Conservation (phyloP, 805 yeast species). For the Candida golubevii region DNA sequence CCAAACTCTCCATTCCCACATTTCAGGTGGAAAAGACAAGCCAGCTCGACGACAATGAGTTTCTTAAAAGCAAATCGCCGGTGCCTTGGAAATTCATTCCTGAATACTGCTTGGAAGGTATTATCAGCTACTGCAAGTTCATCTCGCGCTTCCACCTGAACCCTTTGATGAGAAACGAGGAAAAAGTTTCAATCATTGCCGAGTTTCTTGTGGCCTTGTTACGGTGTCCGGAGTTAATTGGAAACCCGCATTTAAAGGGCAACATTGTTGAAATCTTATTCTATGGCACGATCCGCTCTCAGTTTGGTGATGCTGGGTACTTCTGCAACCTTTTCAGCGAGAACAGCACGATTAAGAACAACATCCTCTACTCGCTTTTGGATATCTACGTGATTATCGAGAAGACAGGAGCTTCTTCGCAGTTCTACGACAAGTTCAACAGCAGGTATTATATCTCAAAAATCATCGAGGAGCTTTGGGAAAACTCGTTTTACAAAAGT, state of each 20-base stretch:
- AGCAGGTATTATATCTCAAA: conserved; percentile 81
- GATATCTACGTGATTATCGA: conserved; percentile 93
- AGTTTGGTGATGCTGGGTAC: conserved; percentile 64
- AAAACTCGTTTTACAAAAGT: conserved; percentile 57
- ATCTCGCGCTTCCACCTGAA: conserved; percentile 52
- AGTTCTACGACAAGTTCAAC: conserved; percentile 94
- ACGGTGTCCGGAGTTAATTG: conserved; percentile 79
- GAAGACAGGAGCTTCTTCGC: conserved; percentile 91
- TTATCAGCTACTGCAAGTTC: conserved; percentile 65
- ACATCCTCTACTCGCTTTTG: conserved; percentile 75
- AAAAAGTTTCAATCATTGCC: conserved; percentile 53
- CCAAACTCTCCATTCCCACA: conserved; percentile 48
- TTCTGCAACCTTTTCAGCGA: conserved; percentile 62
- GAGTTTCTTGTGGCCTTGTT: conserved; percentile 71
- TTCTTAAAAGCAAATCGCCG: conserved; percentile 61
- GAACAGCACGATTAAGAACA: conserved; percentile 56
- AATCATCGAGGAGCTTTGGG: conserved; percentile 81
- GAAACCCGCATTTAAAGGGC: conserved; percentile 91
- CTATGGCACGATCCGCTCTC: conserved; percentile 60
- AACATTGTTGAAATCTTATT: conserved; percentile 76
- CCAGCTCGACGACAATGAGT: conserved; percentile 72
- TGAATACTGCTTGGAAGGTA: conserved; percentile 79
- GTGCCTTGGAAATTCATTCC: conserved; percentile 79
- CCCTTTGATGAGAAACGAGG: conserved; percentile 51
- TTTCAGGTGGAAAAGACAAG: conserved; percentile 56